Evolutionary conservation across 805 yeast species (phyloP).

Genomic region (Metschnikowia arizonensis): DNA sequence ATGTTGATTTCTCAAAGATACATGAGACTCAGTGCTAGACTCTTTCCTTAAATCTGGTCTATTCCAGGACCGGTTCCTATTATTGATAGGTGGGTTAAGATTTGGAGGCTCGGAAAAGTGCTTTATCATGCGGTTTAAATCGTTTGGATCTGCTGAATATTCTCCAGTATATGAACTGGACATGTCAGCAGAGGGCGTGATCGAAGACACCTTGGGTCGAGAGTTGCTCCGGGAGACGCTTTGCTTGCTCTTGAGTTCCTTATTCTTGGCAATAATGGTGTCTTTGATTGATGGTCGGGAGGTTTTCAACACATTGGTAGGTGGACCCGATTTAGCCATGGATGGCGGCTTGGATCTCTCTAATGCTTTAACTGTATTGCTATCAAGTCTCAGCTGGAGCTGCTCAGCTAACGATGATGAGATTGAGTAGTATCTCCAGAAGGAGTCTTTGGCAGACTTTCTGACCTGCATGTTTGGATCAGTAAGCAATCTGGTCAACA

Average conservation of each 20-base stretch:
- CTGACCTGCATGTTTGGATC: conserved; percentile 83
- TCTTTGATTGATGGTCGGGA: conserved; percentile 47
- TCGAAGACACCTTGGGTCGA: conserved; percentile 9
- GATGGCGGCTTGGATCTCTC: conserved; percentile 53
- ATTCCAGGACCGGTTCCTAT: not conserved
- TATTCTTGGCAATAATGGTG: conserved; percentile 41
- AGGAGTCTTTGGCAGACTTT: conserved; percentile 66
- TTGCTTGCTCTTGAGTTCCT: conserved; percentile 30
- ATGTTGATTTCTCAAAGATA: not conserved
- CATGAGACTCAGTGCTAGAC: not conserved
- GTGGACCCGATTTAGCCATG: conserved; percentile 12
- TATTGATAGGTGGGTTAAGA: not conserved
- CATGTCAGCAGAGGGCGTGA: not conserved
- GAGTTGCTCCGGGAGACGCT: conserved; percentile 18
- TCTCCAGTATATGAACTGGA: not conserved
- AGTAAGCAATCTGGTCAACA: conserved; percentile 55
- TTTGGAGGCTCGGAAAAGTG: conserved; percentile 1
- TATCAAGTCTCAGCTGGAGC: conserved; percentile 39
- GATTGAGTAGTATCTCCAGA: conserved; percentile 59
- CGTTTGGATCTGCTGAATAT: not conserved
- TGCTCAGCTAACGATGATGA: conserved; percentile 52
- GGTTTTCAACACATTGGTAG: conserved; percentile 14
- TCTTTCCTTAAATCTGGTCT: not conserved
- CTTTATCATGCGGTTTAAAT: not conserved
- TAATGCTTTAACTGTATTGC: conserved; percentile 51